Percentiles rank a stretch among this genome's conserved stretches.
phyloP scores from a whole-genome alignment of 2,329 filamentous ascomycete genomes.

The Huntiella decipiens region DNA sequence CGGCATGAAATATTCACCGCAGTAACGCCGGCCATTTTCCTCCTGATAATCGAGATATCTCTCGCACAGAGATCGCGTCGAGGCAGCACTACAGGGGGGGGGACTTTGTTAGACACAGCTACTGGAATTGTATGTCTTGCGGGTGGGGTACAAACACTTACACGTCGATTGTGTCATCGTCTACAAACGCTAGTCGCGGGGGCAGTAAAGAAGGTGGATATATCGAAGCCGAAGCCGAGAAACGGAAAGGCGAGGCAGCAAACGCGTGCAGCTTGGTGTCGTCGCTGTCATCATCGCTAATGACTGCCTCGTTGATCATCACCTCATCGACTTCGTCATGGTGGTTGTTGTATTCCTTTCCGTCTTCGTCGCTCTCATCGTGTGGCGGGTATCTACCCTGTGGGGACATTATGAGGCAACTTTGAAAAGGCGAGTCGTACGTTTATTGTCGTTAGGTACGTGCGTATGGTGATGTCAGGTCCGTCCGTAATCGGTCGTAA shows the following conservation, averaged over 20 bases:
- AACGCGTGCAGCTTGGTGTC: constrained; percentile 1
- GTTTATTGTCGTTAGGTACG: too few relatives aligned
- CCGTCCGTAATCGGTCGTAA: too few relatives aligned
- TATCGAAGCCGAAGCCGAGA: constrained; percentile 6
- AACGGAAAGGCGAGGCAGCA: background rate
- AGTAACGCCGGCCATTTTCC: constrained; percentile 44
- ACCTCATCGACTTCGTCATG: background rate
- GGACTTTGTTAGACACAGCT: background rate
- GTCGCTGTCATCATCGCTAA: constrained; percentile 1
- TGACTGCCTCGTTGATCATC: background rate
- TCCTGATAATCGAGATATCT: constrained; percentile 35
- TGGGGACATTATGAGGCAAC: too few relatives aligned
- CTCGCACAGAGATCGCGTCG: constrained; percentile 30
- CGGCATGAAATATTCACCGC: constrained; percentile 44
- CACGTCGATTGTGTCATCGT: constrained; percentile 11
- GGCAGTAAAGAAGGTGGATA: constrained; percentile 3
- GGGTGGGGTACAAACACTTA: constrained; percentile 3
- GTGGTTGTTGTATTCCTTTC: background rate
- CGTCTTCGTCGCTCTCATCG: background rate
- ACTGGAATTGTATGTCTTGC: background rate
- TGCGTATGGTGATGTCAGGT: too few relatives aligned
- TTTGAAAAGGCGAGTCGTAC: too few relatives aligned
- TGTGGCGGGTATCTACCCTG: too few relatives aligned
- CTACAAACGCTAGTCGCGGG: constrained; percentile 5
- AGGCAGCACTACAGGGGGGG: constrained; percentile 19